Conservation (phyloP, 1,284 basidiomycete species). For the Boletus semigastroideus region DNA sequence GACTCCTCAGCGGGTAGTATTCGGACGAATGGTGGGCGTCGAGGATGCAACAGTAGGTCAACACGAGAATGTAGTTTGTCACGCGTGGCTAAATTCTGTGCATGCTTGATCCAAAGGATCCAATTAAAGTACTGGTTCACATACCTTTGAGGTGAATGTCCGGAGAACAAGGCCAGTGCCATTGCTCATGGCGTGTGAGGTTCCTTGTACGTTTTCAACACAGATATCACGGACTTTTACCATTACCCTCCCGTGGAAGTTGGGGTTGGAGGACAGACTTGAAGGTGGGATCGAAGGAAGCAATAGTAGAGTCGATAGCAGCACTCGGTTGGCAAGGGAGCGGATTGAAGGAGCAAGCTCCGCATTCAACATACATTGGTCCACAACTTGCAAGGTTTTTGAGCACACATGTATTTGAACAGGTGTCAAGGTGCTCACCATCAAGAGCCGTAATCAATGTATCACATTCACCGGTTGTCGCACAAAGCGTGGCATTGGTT, state of each 20-base stretch:
- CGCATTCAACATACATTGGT: constrained; percentile 46
- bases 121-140: constrained; percentile 6
- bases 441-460: constrained; percentile 59
- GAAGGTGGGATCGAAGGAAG: constrained; percentile 56
- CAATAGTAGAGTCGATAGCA: constrained; percentile 55
- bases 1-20: constrained; percentile 63
- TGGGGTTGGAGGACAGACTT: constrained; percentile 53
- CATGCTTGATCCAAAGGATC: background rate
- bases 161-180: constrained; percentile 53
- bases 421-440: constrained; percentile 42
- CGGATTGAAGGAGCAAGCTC: constrained; percentile 52
- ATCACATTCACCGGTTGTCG: constrained; percentile 50
- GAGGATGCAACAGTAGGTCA: constrained; percentile 71
- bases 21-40: constrained; percentile 71
- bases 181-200: constrained; percentile 57
- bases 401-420: constrained; percentile 2
- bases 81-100: constrained; percentile 17
- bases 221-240: constrained; percentile 47
- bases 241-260: constrained; percentile 46
- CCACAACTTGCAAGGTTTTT: constrained; percentile 43
- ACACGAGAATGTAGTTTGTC: constrained; percentile 41
- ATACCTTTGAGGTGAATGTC: constrained; percentile 34
- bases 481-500: constrained; percentile 48
- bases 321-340: constrained; percentile 57
- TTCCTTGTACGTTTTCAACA: constrained; percentile 51